Evolutionary conservation across 331 rosid genomes (phyloP).

Genomic region (Ulmus americana): DNA sequence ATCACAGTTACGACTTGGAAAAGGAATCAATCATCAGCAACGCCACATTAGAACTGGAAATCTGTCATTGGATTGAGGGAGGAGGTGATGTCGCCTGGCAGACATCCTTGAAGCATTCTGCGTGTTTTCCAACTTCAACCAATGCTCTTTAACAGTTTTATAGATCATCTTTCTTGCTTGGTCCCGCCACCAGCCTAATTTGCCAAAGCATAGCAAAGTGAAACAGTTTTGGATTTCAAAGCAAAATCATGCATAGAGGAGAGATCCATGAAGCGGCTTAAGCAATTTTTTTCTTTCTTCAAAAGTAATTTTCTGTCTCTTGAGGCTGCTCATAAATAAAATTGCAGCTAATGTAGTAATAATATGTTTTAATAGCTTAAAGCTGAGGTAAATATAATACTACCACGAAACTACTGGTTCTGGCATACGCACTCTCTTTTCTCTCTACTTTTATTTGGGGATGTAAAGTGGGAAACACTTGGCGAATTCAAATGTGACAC

Average conservation of each 20-base stretch:
- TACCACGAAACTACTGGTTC: background rate
- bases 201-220: constrained; percentile 16
- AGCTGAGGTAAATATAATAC: constrained; percentile 5
- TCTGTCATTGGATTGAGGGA: constrained; percentile 54
- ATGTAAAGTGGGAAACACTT: background rate
- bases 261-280: constrained; percentile 25
- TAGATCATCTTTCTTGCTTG: background rate
- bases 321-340: background rate
- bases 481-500: too few species aligned
- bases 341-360: too few species aligned
- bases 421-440: background rate
- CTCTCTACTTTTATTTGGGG: background rate
- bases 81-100: constrained; percentile 23
- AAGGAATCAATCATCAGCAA: constrained; percentile 68
- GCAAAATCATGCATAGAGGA: constrained; percentile 35
- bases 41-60: constrained; percentile 61
- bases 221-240: constrained; percentile 15
- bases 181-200: constrained; percentile 6
- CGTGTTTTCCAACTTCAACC: constrained; percentile 38
- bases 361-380: constrained; percentile 5
- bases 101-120: constrained; percentile 32
- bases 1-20: constrained; percentile 57
- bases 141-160: constrained; percentile 11
- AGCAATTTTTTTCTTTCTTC: constrained; percentile 16
- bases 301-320: constrained; percentile 21